Conservation (phyloP, 495 filamentous ascomycete species). For the Xanthoparmelia taractica region DNA sequence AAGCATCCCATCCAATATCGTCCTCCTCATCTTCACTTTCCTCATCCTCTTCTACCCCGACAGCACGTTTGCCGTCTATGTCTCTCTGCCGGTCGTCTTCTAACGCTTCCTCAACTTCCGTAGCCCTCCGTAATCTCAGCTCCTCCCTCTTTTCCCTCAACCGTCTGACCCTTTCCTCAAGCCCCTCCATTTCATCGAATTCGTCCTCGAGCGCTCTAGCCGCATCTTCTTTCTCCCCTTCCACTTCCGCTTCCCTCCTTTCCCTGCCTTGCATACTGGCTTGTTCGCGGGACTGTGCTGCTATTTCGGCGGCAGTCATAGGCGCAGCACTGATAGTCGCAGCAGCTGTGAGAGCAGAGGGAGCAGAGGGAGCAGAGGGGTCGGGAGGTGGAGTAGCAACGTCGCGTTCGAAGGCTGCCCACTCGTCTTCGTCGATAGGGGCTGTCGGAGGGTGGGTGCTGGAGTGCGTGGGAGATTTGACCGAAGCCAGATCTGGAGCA, state of each 20-base stretch:
- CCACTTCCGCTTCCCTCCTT: slow-evolving; percentile 55
- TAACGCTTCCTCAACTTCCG: slow-evolving; percentile 41
- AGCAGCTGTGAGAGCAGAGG: slow-evolving; percentile 33
- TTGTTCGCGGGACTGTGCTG: slow-evolving; percentile 54
- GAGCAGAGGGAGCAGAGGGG: slow-evolving; percentile 31
- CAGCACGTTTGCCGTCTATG: slow-evolving; percentile 35
- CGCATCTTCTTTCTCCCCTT: slow-evolving; percentile 81
- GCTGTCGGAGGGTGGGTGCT: slow-evolving; percentile 19
- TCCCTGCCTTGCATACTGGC: slow-evolving; percentile 45
- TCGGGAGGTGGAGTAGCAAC: slow-evolving; percentile 50
- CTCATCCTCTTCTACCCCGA: slow-evolving; percentile 36
- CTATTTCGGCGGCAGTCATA: slow-evolving; percentile 64
- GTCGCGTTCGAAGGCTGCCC: slow-evolving; percentile 87
- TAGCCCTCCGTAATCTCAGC: slow-evolving; percentile 52
- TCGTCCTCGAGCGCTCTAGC: slow-evolving; percentile 73
- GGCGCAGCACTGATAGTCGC: slow-evolving; percentile 63
- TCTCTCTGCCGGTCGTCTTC: slow-evolving; percentile 32
- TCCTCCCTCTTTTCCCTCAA: slow-evolving; percentile 65
- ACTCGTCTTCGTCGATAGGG: slow-evolving; percentile 69
- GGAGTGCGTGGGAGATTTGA: slow-evolving; percentile 22
- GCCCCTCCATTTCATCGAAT: slow-evolving; percentile 88
- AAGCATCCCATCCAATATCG: slow-evolving; percentile 61
- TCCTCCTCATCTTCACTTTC: slow-evolving; percentile 52
- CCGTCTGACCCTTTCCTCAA: slow-evolving; percentile 70
- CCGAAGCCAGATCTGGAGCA: background rate